Base-by-base conservation (phyloP, 768 basidiomycete genomes). In the Amanita inopinata region DNA sequence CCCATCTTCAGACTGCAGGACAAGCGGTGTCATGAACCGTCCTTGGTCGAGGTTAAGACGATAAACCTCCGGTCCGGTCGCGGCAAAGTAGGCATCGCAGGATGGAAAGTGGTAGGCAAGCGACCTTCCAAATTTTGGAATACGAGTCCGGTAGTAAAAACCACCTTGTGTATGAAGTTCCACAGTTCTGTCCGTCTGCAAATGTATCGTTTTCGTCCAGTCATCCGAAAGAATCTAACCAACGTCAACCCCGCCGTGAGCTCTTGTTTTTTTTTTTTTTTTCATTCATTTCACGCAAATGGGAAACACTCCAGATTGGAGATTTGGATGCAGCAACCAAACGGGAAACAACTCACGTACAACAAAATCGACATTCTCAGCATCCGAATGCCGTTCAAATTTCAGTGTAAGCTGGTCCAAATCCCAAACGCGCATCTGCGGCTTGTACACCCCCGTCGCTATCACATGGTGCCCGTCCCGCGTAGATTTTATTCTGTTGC, bases 201-300 rank as follows among this genome's bases (percentile, higher is more conserved):
- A 74, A 59, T 96, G 92, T 48, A 97, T 72, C n/a, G 88, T 83
- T 59, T 98, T 98, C 5, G 94, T 98, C 94, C 94, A 98, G 68
- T 98, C 94, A 55, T 93, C 87, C 1, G 93, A 97, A 5, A 98
- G 71, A 52, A 90, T 82, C 92, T 96, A 61, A 5, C 17, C 4
- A 18, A 31, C n/a, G 9, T n/a, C 28, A 31, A 31, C 9, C 28
- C 9, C 28, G n/a, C n/a, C n/a, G n/a, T n/a, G 9, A 31, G 28
- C 28, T 31, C 9, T 9, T 31, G 9, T 9, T 9, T 31, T 31
- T n/a, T 31, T n/a, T n/a, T 31, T n/a, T 9, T 31, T 31, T 9
- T 31, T 9, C 28, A 9, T 31, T 9, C n/a, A 31, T 31, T n/a
- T n/a, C n/a, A n/a, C n/a, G n/a, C n/a, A n/a, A n/a, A n/a, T n/a